A percentile compares a stretch with the other conserved stretches of the same genome.
Evolutionary conservation across 208 protist species (phyloP).

Genomic region (Naegleria gruberi): DNA sequence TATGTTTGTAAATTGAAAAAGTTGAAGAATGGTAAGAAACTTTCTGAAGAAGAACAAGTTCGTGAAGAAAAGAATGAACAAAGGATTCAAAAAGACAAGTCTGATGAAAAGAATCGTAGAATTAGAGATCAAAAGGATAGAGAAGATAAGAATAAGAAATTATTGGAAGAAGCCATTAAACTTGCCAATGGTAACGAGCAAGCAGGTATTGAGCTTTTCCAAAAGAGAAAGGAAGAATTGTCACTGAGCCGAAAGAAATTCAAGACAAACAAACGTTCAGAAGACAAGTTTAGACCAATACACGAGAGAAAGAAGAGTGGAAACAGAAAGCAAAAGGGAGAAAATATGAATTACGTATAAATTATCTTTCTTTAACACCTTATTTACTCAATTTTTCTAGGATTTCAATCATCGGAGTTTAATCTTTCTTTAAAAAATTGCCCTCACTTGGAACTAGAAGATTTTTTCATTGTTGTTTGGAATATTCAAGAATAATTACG

Average conservation of each 20-base stretch:
- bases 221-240: background rate
- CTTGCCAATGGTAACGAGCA: background rate
- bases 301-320: background rate
- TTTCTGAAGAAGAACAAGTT: background rate
- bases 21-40: constrained; percentile 42
- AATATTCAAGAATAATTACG: no score
- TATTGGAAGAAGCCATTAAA: constrained; percentile 6
- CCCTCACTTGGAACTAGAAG: no score
- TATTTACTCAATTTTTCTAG: no score
- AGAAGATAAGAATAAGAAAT: constrained; percentile 20
- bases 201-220: background rate
- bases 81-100: constrained; percentile 21
- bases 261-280: background rate
- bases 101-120: constrained; percentile 22
- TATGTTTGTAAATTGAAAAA: constrained; percentile 97
- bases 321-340: background rate
- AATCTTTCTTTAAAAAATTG: no score
- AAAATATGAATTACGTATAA: background rate
- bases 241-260: background rate
- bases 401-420: no score
- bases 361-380: no score
- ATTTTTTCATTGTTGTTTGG: no score
- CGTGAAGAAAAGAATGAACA: constrained; percentile 30
- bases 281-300: background rate
- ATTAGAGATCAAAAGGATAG: constrained; percentile 23